Conservation (phyloP, 495 filamentous ascomycete species). For the Clohesyomyces aquaticus region DNA sequence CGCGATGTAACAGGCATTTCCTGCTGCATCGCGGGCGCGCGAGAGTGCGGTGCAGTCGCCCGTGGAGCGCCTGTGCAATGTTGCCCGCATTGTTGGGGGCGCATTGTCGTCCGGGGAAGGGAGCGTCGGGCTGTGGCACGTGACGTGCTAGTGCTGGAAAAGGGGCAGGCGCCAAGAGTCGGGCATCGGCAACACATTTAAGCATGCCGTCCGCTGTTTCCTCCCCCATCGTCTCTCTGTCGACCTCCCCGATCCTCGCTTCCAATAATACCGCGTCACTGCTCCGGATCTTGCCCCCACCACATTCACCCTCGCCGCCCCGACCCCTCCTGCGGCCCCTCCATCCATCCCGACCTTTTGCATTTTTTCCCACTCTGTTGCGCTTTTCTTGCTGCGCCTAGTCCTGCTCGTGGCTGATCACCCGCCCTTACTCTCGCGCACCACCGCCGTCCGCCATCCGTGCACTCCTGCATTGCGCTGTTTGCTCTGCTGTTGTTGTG, state of each 20-base stretch:
- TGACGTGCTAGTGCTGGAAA: constrained; percentile 19
- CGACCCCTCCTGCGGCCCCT: background rate
- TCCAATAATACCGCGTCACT: constrained; percentile 25
- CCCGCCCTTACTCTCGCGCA: too few species aligned
- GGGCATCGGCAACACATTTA: constrained; percentile 16
- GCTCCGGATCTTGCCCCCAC: constrained; percentile 30
- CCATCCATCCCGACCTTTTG: background rate
- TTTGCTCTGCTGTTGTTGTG: constrained; percentile 9
- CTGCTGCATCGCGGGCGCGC: background rate
- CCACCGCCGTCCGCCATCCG: constrained; percentile 3
- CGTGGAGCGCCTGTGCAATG: background rate
- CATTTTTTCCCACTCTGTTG: background rate
- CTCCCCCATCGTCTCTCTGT: constrained; percentile 7
- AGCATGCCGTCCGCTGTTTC: constrained; percentile 11
- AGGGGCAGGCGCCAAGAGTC: constrained; percentile 17
- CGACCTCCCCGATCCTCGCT: constrained; percentile 28
- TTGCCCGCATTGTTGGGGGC: background rate
- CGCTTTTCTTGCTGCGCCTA: background rate
- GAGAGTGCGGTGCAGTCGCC: background rate
- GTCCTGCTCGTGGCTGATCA: background rate
- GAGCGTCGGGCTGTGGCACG: constrained; percentile 23
- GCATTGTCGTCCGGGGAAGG: too few species aligned
- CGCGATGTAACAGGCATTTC: too few species aligned
- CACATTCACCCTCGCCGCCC: constrained; percentile 15
- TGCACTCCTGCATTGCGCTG: constrained; percentile 1